A percentile compares a stretch with the other conserved stretches of the same genome.
Conservation (phyloP, 2,329 filamentous ascomycete genomes). For the Paecilomyces niveus region DNA sequence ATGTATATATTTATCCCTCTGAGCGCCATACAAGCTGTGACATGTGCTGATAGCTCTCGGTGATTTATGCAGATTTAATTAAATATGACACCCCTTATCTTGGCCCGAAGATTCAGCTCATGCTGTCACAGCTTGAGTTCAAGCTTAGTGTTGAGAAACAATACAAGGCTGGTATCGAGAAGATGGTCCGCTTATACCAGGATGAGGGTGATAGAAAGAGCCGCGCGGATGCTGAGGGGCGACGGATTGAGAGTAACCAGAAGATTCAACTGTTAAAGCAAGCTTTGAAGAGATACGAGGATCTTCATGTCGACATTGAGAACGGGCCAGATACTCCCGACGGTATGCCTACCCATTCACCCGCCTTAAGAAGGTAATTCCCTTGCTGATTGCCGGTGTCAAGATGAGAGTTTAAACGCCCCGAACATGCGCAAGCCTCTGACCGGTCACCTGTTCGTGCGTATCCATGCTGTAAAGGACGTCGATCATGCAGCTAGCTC, state of each 20-base stretch:
- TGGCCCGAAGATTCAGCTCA: constrained; percentile 94
- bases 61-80: constrained; percentile 71
- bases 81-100: constrained; percentile 97
- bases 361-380: background rate
- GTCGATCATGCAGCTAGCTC: constrained; percentile 84
- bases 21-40: background rate
- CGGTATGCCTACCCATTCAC: constrained; percentile 49
- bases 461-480: constrained; percentile 82
- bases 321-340: constrained; percentile 65
- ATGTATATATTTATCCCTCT: constrained; percentile 25
- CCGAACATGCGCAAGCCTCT: constrained; percentile 95
- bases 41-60: background rate
- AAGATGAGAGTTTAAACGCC: constrained; percentile 93
- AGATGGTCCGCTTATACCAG: constrained; percentile 96
- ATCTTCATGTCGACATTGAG: constrained; percentile 91
- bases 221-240: constrained; percentile 81
- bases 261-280: constrained; percentile 96
- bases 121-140: constrained; percentile 97
- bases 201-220: constrained; percentile 98
- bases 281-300: constrained; percentile 92
- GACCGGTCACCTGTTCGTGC: constrained; percentile 79
- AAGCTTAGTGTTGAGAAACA: constrained; percentile 98
- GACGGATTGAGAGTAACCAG: constrained; percentile 89
- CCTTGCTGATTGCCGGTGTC: constrained; percentile 20
- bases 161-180: constrained; percentile 97